Conservation (phyloP, 2,329 filamentous ascomycete species). For the Ophiosphaerella korrae region DNA sequence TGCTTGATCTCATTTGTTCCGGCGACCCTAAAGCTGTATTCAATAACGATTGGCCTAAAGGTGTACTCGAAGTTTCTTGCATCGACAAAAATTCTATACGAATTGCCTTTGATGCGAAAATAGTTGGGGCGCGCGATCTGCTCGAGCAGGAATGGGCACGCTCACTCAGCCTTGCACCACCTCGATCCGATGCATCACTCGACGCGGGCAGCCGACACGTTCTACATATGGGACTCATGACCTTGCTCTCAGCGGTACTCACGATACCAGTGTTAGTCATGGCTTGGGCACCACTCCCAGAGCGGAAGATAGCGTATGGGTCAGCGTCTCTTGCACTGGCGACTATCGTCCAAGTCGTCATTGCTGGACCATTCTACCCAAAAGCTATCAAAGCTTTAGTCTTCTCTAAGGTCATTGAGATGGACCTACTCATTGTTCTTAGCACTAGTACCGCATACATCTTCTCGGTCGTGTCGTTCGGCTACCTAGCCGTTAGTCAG, state of each 20-base stretch:
- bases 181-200: constrained; percentile 53
- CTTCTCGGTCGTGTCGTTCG: constrained; percentile 61
- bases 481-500: constrained; percentile 40
- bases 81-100: constrained; percentile 35
- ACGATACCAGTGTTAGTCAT: constrained; percentile 62
- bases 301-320: constrained; percentile 54
- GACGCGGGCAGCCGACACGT: constrained; percentile 61
- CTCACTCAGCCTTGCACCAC: constrained; percentile 52
- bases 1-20: constrained; percentile 24
- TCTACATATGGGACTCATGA: constrained; percentile 52
- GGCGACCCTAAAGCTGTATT: constrained; percentile 11
- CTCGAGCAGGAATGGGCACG: constrained; percentile 42
- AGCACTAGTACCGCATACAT: constrained; percentile 70
- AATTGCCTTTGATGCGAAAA: constrained; percentile 54
- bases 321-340: constrained; percentile 66
- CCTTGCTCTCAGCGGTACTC: constrained; percentile 41
- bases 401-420: constrained; percentile 66
- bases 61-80: constrained; percentile 22
- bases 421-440: constrained; percentile 71
- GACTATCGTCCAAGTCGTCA: constrained; percentile 66
- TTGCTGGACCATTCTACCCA: constrained; percentile 72
- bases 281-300: constrained; percentile 67
- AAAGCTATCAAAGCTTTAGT: constrained; percentile 66
- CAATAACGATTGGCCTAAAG: constrained; percentile 28
- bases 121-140: constrained; percentile 57